Evolutionary conservation across 768 basidiomycete species (phyloP), one percentile per base, ranked within the genome.

Genomic region (Agaricus blazei): DNA sequence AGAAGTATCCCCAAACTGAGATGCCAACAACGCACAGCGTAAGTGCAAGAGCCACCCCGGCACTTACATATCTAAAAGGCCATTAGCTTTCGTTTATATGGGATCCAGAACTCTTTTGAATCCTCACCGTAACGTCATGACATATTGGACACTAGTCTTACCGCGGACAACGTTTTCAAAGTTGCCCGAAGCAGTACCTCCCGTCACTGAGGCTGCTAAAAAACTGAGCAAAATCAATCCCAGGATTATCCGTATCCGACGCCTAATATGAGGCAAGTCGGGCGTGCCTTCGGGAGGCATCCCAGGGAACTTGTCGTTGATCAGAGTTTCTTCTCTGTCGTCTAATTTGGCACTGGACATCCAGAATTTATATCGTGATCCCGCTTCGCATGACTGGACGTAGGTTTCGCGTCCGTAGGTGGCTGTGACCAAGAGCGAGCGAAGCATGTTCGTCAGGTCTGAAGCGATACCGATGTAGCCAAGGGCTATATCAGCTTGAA

Each of bases 311-410:
- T 53, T 64, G 55, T 70, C 68, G 41, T 74, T 71, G 56, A 64
- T 64, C 8, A 68, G 65, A 42, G 72, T 65, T 9, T 65, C 72
- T 3, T 72, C 73, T 40, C 70, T 24, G 2, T 59, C 70, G 64
- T 28, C 64, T 68, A 43, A 65, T 38, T 64, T 75, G 69, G 62
- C 64, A 56, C 54, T 72, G 68, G 26, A 60, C 65, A 12, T 53
- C 47, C 23, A 71, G 36, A 38, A 45, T 14, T 48, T 40, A 27
- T 49, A 54, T 26, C 51, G 50, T 2, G 58, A 57, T 23, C 34
- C 48, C 19, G 52, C 57, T 45, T 53, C 59, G 4, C 52, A 48
- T 27, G 58, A 61, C 34, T 61, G 46, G 15, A 37, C 11, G 47
- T 58, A 59, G 14, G 46, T 50, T 2, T 61, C 52, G 11, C 48